Conservation (phyloP, 768 basidiomycete genomes). For the Coprinopsis marcescibilis region DNA sequence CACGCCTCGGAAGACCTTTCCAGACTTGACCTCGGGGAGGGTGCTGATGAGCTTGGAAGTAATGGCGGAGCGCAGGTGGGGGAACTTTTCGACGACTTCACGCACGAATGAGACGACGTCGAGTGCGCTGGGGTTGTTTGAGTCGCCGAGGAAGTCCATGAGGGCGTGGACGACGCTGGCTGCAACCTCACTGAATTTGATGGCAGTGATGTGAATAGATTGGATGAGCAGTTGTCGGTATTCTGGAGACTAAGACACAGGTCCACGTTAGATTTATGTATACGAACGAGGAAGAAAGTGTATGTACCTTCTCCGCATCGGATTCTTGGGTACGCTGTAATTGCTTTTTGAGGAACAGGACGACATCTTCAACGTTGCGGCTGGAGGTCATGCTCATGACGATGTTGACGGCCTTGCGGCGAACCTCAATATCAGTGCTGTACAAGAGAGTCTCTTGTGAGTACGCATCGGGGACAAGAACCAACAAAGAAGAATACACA, state of each 20-base stretch:
- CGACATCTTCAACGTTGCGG: constrained; percentile 94
- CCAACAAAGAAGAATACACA: constrained; percentile 15
- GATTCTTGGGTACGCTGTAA: constrained; percentile 89
- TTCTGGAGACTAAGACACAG: constrained; percentile 81
- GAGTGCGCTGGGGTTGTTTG: constrained; percentile 90
- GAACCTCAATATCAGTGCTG: constrained; percentile 95
- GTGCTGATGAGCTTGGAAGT: constrained; percentile 80
- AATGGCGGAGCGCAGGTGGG: constrained; percentile 73
- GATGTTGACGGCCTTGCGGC: constrained; percentile 84
- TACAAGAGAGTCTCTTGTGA: neutral
- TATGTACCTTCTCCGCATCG: constrained; percentile 81
- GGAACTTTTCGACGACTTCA: constrained; percentile 98
- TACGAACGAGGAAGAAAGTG: neutral
- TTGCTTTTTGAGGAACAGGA: constrained; percentile 95
- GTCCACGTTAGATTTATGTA: neutral
- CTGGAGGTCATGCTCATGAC: constrained; percentile 91
- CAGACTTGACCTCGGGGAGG: constrained; percentile 85
- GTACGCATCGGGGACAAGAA: too few relatives aligned
- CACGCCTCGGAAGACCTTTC: constrained; percentile 94
- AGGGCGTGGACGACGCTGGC: constrained; percentile 90
- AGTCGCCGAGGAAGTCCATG: constrained; percentile 93
- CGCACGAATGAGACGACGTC: constrained; percentile 80
- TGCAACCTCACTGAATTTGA: constrained; percentile 96
- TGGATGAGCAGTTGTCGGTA: constrained; percentile 96
- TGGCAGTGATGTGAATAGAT: constrained; percentile 92